Percentiles rank a stretch among this genome's conserved stretches.
Evolutionary conservation across 768 basidiomycete species (phyloP).

Genomic region (Pseudohyphozyma bogoriensis): DNA sequence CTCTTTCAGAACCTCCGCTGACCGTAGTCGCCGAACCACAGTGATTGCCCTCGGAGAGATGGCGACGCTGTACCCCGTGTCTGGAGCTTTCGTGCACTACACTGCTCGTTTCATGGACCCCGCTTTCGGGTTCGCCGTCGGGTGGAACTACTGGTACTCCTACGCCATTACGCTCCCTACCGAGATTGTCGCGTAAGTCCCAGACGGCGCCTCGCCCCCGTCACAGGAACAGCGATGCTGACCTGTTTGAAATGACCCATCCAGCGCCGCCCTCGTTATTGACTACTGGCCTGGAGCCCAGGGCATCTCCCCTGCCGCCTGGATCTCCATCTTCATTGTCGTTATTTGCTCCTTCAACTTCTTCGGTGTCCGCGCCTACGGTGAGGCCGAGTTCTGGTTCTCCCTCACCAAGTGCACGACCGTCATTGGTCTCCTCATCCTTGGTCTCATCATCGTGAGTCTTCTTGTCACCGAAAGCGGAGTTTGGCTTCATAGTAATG

Average conservation of each 20-base stretch:
- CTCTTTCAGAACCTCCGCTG: not conserved
- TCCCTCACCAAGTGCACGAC: constrained; percentile 40
- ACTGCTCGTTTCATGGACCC: constrained; percentile 30
- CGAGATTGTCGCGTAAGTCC: no score
- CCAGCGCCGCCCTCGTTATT: constrained; percentile 26
- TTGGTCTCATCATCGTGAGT: constrained; percentile 36
- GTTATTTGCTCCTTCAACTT: constrained; percentile 28
- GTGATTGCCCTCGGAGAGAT: constrained; percentile 35
- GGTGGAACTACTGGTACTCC: constrained; percentile 37
- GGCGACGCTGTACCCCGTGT: constrained; percentile 36
- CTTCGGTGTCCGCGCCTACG: constrained; percentile 17
- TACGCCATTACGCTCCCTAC: constrained; percentile 35
- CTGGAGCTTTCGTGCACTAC: constrained; percentile 41
- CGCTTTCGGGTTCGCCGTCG: constrained; percentile 34
- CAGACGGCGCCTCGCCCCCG: no score
- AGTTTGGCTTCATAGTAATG: no score
- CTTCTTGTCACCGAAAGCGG: no score
- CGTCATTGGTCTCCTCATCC: constrained; percentile 39
- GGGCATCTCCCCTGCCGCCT: constrained; percentile 20
- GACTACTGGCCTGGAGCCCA: constrained; percentile 22
- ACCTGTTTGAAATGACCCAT: no score
- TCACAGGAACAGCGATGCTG: no score
- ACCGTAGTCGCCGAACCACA: constrained; percentile 33
- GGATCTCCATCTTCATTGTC: constrained; percentile 18
- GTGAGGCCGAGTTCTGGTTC: constrained; percentile 39